Evolutionary conservation across 129 eudicot genomes (phyloP), one percentile per base, ranked within the genome.

Genomic region (Dittrichia graveolens): DNA sequence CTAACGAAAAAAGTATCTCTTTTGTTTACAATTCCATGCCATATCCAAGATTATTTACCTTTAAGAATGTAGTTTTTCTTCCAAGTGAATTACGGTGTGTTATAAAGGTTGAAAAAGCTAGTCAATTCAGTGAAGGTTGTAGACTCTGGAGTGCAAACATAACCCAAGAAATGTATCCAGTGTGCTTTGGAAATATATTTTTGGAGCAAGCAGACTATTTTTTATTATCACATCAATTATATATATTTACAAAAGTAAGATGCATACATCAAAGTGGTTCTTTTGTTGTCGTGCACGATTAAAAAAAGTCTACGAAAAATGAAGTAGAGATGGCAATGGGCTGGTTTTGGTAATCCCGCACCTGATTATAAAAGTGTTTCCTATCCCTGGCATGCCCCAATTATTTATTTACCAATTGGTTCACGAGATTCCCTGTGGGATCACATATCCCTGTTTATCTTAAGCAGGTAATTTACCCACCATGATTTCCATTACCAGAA

Each of bases 211-310:
- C 56, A 16, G 7, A 34, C 41, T 58, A 58, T 44, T 63, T 65
- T 8, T 44, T 11, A 34, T 65, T 45, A 47, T 34, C 24, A 60
- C 38, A 60, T 37, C 8, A 58, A 8, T 31, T 58, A 58, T 58
- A 60, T 60, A 35, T 31, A 37, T 10, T 12, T 24, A 24, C 2
- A 5, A 35, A 13, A 2, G 65, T 37, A 9, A 13, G 11, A 60
- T 60, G 10, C 65, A 60, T 60, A 35, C 18, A 60, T 2, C 42
- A 11, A 58, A 4, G 40, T 65, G 70, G 48, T 38, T 9, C 16
- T 8, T 65, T 65, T 18, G 70, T 53, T 64, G 54, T n/a, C 16
- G 52, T 58, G 64, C 64, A 56, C 19, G 61, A 7, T 19, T 24
- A 58, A 9, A 47, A 24, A 24, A 24, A 24, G 31, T 24, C 31